Evolutionary conservation across 164 flowering plant species (phyloP), one percentile per base, ranked within the genome.

Genomic region (Umbilicus rupestris): DNA sequence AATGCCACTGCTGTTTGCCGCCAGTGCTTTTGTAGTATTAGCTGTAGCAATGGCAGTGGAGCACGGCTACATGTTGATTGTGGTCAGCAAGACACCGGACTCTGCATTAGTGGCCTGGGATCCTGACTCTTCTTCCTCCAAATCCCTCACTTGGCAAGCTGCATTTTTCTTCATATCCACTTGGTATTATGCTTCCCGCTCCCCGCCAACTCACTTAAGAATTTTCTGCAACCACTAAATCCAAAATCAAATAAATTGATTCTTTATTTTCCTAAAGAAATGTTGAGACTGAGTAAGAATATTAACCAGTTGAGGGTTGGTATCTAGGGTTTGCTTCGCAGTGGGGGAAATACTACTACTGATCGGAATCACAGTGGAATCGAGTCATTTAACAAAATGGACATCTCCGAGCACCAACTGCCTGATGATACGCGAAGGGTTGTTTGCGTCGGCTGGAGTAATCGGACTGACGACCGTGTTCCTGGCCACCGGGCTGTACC

Each of bases 361-460:
- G 75, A 80, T 87, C 0, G 96, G 90, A 9, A 68, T 90, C 14
- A 85, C 87, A 20, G 84, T 86, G n/a, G 98, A 92, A 69, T 88
- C 98, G 8, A 91, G 93, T 3, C 98, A 92, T 71, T 69, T 88
- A 3, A 85, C 50, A 8, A 73, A 83, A 7, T 88, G 96, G 96
- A 57, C 68, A 2, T 73, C 63, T 14, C 84, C 92, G 5, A 81
- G 79, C 69, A 62, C 78, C 1, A 77, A 68, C 67, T 93, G 98
- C 75, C 80, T 90, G 1, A 71, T 78, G 3, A 39, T 80, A 31
- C 70, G 73, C 46, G 73, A 78, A 72, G 98, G 98, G 39, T 39
- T 90, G 64, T 90, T 90, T 73, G 73, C 85, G 0, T 83, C 96
- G 0, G 92, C 96, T 6, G 98, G 96, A 16, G 80, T 90, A 1